Conservation (phyloP, 805 yeast species). For the Zygosaccharomyces gambellarensis region DNA sequence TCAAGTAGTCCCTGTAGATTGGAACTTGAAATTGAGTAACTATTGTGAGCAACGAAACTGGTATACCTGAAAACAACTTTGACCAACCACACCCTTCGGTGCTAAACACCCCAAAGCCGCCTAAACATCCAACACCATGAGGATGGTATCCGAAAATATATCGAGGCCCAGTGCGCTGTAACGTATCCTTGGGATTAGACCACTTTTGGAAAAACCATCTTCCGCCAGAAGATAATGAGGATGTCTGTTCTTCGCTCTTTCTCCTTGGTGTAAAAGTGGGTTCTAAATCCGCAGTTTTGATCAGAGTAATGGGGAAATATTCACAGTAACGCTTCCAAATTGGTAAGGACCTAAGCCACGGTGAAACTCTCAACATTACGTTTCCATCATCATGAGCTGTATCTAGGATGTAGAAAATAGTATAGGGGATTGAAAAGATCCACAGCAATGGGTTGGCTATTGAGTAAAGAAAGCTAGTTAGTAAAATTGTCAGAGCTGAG, state of each 20-base stretch:
- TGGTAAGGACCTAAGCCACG: constrained; percentile 48
- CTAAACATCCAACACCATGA: constrained; percentile 92
- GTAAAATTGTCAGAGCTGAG: constrained; percentile 51
- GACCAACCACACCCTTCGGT: constrained; percentile 76
- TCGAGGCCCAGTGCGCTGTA: constrained; percentile 52
- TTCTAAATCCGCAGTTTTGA: constrained; percentile 60
- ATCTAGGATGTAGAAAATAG: constrained; percentile 53
- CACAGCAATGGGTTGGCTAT: constrained; percentile 61
- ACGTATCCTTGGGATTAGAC: constrained; percentile 25
- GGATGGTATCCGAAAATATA: constrained; percentile 94
- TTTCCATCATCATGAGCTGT: constrained; percentile 73
- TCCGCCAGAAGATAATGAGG: neutral
- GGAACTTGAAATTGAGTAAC: constrained; percentile 82
- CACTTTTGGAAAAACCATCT: constrained; percentile 1
- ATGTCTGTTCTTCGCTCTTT: neutral
- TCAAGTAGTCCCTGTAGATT: constrained; percentile 76
- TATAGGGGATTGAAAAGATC: constrained; percentile 62
- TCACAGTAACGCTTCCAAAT: constrained; percentile 69
- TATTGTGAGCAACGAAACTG: constrained; percentile 70
- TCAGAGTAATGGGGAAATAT: constrained; percentile 75
- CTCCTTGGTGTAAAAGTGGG: constrained; percentile 59
- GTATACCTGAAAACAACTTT: constrained; percentile 76
- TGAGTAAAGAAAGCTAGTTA: constrained; percentile 50
- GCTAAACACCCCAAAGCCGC: constrained; percentile 78
- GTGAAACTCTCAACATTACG: constrained; percentile 52